Evolutionary conservation across 2,329 filamentous ascomycete genomes (phyloP).

Genomic region (Grosmannia penicillata): DNA sequence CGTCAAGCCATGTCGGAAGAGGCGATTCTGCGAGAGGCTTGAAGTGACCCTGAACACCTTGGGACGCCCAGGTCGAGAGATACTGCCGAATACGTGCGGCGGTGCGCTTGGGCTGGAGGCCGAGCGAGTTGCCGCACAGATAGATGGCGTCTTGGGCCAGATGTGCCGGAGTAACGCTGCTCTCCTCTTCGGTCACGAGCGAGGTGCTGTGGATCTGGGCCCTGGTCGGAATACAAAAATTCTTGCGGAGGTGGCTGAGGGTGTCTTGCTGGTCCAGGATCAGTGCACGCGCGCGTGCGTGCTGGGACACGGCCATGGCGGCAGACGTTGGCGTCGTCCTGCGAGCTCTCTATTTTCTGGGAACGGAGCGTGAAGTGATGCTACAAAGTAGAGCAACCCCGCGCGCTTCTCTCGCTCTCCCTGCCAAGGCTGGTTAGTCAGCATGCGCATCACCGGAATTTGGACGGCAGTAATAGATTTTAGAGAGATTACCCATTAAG

Average conservation of each 20-base stretch:
- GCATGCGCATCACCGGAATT: no score
- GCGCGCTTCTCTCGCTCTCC: no score
- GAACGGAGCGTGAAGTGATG: no score
- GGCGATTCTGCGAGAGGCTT: slow-evolving; percentile 51
- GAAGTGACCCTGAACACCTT: slow-evolving; percentile 79
- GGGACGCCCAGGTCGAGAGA: slow-evolving; percentile 69
- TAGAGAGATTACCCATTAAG: no score
- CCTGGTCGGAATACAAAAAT: slow-evolving; percentile 68
- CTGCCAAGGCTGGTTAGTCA: no score
- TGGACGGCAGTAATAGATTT: no score
- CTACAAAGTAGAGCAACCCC: no score
- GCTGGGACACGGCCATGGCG: slow-evolving; percentile 1
- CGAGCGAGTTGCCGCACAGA: slow-evolving; percentile 81
- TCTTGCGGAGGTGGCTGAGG: slow-evolving; percentile 43
- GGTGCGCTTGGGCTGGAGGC: slow-evolving; percentile 61
- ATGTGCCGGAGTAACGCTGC: slow-evolving; percentile 8
- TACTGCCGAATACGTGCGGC: slow-evolving; percentile 56
- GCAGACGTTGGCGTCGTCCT: no score
- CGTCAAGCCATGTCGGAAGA: slow-evolving; percentile 60
- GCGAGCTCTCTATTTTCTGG: no score
- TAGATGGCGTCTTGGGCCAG: slow-evolving; percentile 39
- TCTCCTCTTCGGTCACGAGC: background rate
- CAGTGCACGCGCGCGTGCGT: slow-evolving; percentile 26
- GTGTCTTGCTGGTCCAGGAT: slow-evolving; percentile 45
- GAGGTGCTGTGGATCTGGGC: slow-evolving; percentile 13